A percentile compares a stretch with the other conserved stretches of the same genome.
phyloP scores from a whole-genome alignment of 768 basidiomycete species.

The Amanita pseudoporphyria region DNA sequence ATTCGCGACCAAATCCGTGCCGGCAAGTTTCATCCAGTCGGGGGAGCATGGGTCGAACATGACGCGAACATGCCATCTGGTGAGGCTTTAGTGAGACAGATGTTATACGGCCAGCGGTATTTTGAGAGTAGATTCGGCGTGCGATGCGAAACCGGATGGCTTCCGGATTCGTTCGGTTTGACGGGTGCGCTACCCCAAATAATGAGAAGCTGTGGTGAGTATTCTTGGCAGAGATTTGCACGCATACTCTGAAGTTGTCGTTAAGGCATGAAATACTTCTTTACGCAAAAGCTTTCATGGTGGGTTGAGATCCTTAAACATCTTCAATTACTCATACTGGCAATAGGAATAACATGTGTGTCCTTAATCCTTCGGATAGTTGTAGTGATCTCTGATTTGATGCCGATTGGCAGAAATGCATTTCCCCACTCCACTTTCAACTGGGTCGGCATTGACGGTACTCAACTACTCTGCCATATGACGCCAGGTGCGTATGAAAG shows the following conservation, averaged over 20 bases:
- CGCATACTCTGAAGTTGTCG: background rate
- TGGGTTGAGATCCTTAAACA: slow-evolving; percentile 20
- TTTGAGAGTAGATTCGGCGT: slow-evolving; percentile 58
- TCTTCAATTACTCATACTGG: background rate
- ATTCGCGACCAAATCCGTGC: slow-evolving; percentile 67
- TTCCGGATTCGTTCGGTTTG: slow-evolving; percentile 89
- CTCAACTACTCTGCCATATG: slow-evolving; percentile 95
- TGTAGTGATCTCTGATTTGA: background rate
- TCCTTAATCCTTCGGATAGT: background rate
- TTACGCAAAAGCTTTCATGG: slow-evolving; percentile 96
- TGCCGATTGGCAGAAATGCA: slow-evolving; percentile 44
- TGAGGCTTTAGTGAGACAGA: slow-evolving; percentile 87
- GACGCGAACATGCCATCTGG: slow-evolving; percentile 95
- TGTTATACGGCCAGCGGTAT: slow-evolving; percentile 86
- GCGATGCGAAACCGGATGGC: slow-evolving; percentile 69
- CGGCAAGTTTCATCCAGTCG: slow-evolving; percentile 81
- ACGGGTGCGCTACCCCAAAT: slow-evolving; percentile 89
- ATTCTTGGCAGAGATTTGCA: background rate
- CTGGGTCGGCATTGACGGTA: slow-evolving; percentile 92
- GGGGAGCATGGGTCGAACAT: slow-evolving; percentile 91
- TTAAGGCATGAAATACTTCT: slow-evolving; percentile 87
- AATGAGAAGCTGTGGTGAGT: slow-evolving; percentile 48
- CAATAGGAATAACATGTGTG: slow-evolving; percentile 71
- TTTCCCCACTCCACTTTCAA: slow-evolving; percentile 98
- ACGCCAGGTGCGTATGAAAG: slow-evolving; percentile 52